Evolutionary conservation across 495 filamentous ascomycete species (phyloP), one percentile per base, ranked within the genome.

Genomic region (Amniculicola lignicola): DNA sequence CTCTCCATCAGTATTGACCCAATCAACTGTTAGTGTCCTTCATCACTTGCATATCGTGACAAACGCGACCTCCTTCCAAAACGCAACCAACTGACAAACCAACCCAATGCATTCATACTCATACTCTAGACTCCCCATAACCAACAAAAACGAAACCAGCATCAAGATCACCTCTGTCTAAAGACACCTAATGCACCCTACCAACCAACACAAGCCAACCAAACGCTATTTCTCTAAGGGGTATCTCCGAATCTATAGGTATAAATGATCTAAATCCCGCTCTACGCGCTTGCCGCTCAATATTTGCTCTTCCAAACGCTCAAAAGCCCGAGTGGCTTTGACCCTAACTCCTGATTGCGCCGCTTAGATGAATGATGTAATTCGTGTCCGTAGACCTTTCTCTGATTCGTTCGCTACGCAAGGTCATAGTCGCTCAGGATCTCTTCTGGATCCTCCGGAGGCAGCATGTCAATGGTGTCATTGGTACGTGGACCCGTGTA

Each of bases 381-480:
- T 21, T 21, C 3, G 14, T n/a, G 43, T 15, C 12, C 29, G 46
- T 36, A 43, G n/a, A 21, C 40, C 21, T 12, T 43, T 4, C 40
- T 15, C 12, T 21, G 27, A 5, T 28, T 9, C 12, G 43, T 12
- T 12, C 14, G 15, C 29, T 27, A 59, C 11, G 56, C 47, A 6
- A 59, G 15, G 22, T 54, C 57, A 23, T 60, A 60, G 31, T 60
- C 57, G 27, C 57, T 60, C 15, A 60, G 15, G 12, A 60, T 60
- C n/a, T 59, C 63, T 24, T 67, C 64, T 33, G 64, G 64, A 22
- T 67, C 64, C 29, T 67, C 64, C 6, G 61, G 50, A 6, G 64
- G 64, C 23, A 67, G 53, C 54, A 56, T 46, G 24, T 62, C 62
- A 22, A 67, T 54, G 9, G 57, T 48, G 27, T 67, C 62, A 15